Percentiles rank a stretch among this genome's conserved stretches.
Evolutionary conservation across 306 rosid species (phyloP).

Genomic region (Cicer cuneatum): DNA sequence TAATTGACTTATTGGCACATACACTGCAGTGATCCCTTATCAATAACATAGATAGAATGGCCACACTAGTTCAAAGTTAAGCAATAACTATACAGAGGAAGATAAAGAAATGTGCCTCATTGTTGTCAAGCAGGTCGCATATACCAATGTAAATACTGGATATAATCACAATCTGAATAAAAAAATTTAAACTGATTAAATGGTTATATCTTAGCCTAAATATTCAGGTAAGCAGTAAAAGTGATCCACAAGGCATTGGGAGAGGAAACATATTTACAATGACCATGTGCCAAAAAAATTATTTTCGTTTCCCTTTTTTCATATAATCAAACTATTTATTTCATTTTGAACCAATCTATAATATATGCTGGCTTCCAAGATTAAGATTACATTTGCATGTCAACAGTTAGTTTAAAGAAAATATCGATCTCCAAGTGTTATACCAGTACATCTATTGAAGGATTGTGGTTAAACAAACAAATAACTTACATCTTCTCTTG

Average conservation of each 20-base stretch:
- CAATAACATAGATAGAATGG: constrained; percentile 30
- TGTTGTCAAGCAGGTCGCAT: constrained; percentile 8
- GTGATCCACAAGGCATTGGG: constrained; percentile 1
- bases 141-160: not conserved
- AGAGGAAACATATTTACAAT: not conserved
- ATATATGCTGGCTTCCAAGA: constrained; percentile 18
- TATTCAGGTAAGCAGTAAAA: constrained; percentile 11
- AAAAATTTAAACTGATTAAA: not conserved
- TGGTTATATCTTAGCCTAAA: constrained; percentile 5
- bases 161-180: not conserved
- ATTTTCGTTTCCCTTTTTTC: constrained; percentile 12
- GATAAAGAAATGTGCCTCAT: not conserved
- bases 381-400: constrained; percentile 21
- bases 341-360: not conserved
- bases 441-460: constrained; percentile 6
- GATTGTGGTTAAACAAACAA: not conserved
- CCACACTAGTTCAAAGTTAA: constrained; percentile 1
- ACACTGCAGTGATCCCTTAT: constrained; percentile 20
- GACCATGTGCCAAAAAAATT: not conserved
- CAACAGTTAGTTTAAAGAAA: constrained; percentile 4
- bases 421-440: not conserved
- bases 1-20: not conserved
- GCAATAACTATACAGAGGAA: constrained; percentile 11
- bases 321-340: constrained; percentile 12
- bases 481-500: constrained; percentile 79